Evolutionary conservation across 2,329 filamentous ascomycete species (phyloP), one percentile per base, ranked within the genome.

Genomic region (Amesomyces nigricolor): DNA sequence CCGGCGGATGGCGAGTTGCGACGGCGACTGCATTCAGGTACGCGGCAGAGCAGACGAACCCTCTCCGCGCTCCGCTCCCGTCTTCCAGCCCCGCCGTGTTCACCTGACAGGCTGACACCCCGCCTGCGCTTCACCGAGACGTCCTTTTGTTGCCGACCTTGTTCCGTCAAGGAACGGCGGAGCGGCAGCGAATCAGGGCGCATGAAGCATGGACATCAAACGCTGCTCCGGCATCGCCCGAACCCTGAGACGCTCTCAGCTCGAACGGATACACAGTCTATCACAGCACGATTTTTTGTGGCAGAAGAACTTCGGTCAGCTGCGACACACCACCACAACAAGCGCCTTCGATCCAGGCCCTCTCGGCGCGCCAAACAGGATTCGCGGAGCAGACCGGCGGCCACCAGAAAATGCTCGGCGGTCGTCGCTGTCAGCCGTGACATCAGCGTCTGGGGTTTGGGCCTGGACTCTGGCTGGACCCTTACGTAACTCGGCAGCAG

Each of bases 401-500:
- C 30, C 13, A 35, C 19, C 16, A 43, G 17, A 26, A 37, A 51
- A 35, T 26, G 26, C 43, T 51, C 39, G 10, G 26, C 29, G 38
- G 30, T 39, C 1, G 17, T 29, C 16, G 30, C 11, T 50, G 47
- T 51, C 51, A 51, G 46, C n/a, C 30, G 52, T 53, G 46, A 58
- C 49, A 53, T 56, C 48, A 46, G 40, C 32, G 8, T 39, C 45
- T 47, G 19, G 53, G 19, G 14, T 17, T 4, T n/a, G 54, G 38
- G 37, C 35, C 30, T 44, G 54, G 48, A n/a, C 35, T 35, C 9
- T 9, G 32, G 9, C 32, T 35, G 32, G 32, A 13, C 32, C 58
- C 51, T 64, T 65, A 64, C 63, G 62, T 65, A 65, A 65, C 62
- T 42, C 19, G 32, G 47, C 52, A 56, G 44, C 59, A 61, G 50